Conservation (phyloP, 2,329 filamentous ascomycete species). For the Coniochaeta prunicola region DNA sequence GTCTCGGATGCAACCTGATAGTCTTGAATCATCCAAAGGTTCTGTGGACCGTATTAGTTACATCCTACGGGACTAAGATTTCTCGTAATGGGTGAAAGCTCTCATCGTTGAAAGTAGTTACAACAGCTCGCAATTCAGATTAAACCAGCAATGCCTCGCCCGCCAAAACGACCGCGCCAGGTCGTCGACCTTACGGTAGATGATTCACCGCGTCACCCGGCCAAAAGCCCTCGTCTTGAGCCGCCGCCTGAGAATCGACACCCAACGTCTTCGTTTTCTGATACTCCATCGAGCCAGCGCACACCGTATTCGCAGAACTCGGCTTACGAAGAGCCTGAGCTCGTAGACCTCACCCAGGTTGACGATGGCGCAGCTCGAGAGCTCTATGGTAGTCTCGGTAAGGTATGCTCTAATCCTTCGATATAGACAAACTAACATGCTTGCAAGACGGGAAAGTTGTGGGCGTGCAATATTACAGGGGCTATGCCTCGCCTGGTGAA, state of each 20-base stretch:
- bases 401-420: constrained; percentile 6
- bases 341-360: constrained; percentile 35
- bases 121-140: background rate
- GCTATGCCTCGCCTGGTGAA: constrained; percentile 55
- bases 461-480: constrained; percentile 52
- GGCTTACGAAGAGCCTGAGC: constrained; percentile 22
- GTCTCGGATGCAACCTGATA: background rate
- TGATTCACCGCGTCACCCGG: constrained; percentile 16
- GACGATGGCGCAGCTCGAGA: constrained; percentile 33
- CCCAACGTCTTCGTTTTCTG: background rate
- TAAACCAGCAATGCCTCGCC: background rate
- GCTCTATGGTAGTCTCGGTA: constrained; percentile 40
- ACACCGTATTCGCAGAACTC: background rate
- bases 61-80: background rate
- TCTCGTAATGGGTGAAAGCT: background rate
- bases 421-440: background rate
- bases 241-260: background rate
- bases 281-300: background rate
- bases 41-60: background rate
- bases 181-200: constrained; percentile 35
- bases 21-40: background rate
- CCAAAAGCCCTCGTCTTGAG: constrained; percentile 12
- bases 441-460: constrained; percentile 39
- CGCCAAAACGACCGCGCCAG: constrained; percentile 28
- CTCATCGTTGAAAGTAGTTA: background rate